Evolutionary conservation across 768 basidiomycete species (phyloP), one percentile per base, ranked within the genome.

Genomic region (Calocera cornea): DNA sequence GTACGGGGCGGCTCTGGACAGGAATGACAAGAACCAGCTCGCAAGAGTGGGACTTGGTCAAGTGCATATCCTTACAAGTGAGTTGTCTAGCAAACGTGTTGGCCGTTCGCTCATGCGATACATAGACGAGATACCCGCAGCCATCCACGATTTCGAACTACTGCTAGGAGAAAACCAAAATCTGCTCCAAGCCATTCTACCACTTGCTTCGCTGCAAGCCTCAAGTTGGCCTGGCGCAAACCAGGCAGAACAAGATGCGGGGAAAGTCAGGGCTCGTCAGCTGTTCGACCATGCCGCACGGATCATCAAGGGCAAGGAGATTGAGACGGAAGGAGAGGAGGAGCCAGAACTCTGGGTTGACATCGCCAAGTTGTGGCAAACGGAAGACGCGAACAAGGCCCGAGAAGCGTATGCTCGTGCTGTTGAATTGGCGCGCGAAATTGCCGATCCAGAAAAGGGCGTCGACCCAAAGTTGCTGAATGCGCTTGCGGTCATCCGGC

Each of bases 291-390:
- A 86, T 10, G 86, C 89, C 5, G 76, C 77, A 68, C 88, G 87
- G 72, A 79, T 82, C n/a, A 79, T 91, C 64, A 84, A 87, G n/a
- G 70, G 68, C 33, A 67, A 64, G 38, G 64, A 47, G 24, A 41
- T 34, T 14, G 54, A 60, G 2, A 60, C 54, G 11, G 64, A 64
- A 14, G 64, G 40, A 1, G 31, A 27, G 22, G 40, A 64, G 49
- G 95, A 99, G 72, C 79, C 89, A 65, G 90, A 95, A 68, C 85
- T 97, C 83, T 88, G 92, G 70, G 78, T 87, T n/a, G 95, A 97
- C 75, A 86, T 97, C 68, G 92, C 92, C 12, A 84, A 87, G 54
- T 75, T 97, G 66, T 97, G 93, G 90, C 89, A 90, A 72, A 86
- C 83, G 1, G 90, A 94, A 16, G 87, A 82, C 73, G 70, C 87